These are phyloP conservation scores for Thraustochytrium striatum DNA, from an alignment of 352 stramenopile genomes.

Conservation along the genomic window DNA sequence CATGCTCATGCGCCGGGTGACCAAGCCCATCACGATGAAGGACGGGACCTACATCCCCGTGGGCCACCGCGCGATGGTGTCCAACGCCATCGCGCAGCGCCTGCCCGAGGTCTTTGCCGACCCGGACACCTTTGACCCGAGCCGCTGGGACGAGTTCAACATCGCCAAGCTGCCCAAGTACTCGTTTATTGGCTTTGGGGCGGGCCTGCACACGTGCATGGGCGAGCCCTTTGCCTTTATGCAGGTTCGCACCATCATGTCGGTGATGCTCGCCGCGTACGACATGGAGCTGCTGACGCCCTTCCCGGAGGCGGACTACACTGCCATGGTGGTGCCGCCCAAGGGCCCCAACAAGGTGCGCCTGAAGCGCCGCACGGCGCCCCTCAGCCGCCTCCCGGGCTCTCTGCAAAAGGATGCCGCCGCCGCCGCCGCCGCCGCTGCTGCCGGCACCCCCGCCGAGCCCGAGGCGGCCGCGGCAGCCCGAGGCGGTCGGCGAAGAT, in stretches of 20 bases:
- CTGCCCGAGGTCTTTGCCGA: conserved; percentile 62
- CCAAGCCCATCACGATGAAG: conserved; percentile 66
- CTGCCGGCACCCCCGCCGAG: not conserved
- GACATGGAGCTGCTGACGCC: conserved; percentile 71
- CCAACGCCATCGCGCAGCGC: conserved; percentile 67
- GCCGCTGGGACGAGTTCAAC: conserved; percentile 72
- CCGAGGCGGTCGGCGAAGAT: not conserved
- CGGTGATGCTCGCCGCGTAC: conserved; percentile 77
- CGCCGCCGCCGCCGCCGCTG: not conserved
- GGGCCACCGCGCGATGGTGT: conserved; percentile 77
- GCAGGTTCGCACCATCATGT: conserved; percentile 86
- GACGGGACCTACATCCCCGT: conserved; percentile 73
- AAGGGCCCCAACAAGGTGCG: conserved; percentile 72
- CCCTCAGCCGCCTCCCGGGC: not conserved
- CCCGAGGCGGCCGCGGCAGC: not conserved
- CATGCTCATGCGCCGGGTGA: conserved; percentile 79
- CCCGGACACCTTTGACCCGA: conserved; percentile 73
- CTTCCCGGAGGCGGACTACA: conserved; percentile 78
- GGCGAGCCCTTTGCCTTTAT: conserved; percentile 85
- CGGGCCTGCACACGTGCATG: conserved; percentile 84
- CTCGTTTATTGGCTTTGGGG: conserved; percentile 82
- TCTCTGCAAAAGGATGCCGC: conserved; percentile 9
- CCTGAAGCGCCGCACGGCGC: conserved; percentile 59
- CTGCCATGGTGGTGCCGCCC: conserved; percentile 82
- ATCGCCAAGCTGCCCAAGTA: conserved; percentile 60